These are phyloP conservation scores for Solanum medicagineum DNA, from an alignment of 257 asterid genomes.

Conservation along the genomic window DNA sequence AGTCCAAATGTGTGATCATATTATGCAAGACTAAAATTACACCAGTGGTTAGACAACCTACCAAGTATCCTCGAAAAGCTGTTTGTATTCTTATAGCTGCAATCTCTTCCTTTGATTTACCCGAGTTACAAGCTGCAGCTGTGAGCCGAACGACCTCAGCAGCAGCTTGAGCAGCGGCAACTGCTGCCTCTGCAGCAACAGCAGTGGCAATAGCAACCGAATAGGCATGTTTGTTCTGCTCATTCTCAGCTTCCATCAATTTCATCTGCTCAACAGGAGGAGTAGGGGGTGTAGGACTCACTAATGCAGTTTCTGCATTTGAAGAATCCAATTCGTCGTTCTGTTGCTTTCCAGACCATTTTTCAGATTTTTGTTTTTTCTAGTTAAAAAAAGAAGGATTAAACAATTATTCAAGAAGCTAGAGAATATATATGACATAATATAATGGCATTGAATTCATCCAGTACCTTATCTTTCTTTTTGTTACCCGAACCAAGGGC, in stretches of 20 bases:
- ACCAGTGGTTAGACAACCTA: constrained; percentile 2
- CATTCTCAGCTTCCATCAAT: constrained; percentile 48
- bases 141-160: constrained; percentile 77
- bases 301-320: constrained; percentile 15
- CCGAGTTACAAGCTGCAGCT: constrained; percentile 23
- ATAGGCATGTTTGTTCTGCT: constrained; percentile 55
- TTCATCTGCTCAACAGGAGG: constrained; percentile 27
- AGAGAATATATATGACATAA: neutral
- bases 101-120: constrained; percentile 47
- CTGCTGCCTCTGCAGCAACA: constrained; percentile 83
- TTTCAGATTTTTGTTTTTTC: constrained; percentile 30
- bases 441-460: neutral
- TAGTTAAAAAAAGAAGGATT: constrained; percentile 2
- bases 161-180: constrained; percentile 79
- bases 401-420: neutral
- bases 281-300: constrained; percentile 9
- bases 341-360: constrained; percentile 45
- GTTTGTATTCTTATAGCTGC: constrained; percentile 68
- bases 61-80: constrained; percentile 71
- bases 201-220: constrained; percentile 73
- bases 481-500: constrained; percentile 33
- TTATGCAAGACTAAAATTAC: neutral
- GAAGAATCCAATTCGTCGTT: constrained; percentile 18
- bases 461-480: constrained; percentile 37
- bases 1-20: neutral